These are phyloP conservation scores for Pinus albicaulis DNA, from an alignment of 75 land plant genomes.

Conservation along the genomic window DNA sequence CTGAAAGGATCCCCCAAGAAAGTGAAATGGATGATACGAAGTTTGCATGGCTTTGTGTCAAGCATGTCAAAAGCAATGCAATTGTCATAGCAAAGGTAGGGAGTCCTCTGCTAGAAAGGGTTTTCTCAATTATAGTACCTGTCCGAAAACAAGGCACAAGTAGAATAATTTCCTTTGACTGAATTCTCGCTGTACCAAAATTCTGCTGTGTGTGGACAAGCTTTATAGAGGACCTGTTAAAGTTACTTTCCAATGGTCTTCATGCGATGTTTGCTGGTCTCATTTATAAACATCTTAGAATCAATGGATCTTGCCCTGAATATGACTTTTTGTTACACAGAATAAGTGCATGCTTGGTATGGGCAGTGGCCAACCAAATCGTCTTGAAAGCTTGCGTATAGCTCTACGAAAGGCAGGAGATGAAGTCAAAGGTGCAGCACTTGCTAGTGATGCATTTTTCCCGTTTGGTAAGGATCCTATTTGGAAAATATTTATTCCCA, in stretches of 20 bases:
- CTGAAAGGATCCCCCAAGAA: slow-evolving; percentile 55
- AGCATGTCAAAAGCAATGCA: slow-evolving; percentile 99
- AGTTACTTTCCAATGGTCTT: background rate
- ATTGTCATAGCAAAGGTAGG: slow-evolving; percentile 97
- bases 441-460: slow-evolving; percentile 99
- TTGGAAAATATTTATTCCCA: background rate
- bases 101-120: background rate
- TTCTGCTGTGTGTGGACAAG: background rate
- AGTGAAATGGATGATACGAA: slow-evolving; percentile 73
- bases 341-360: slow-evolving; percentile 95
- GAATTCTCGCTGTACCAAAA: background rate
- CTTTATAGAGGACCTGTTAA: background rate
- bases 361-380: slow-evolving; percentile 99
- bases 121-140: background rate
- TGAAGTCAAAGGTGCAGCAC: slow-evolving; percentile 87
- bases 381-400: slow-evolving; percentile 86
- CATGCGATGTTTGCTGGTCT: background rate
- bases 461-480: slow-evolving; percentile 70
- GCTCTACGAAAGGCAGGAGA: slow-evolving; percentile 93
- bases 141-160: too few relatives aligned
- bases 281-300: background rate
- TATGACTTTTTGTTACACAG: slow-evolving; percentile 31
- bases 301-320: background rate
- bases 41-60: slow-evolving; percentile 97
- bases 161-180: background rate